A percentile compares a stretch with the other conserved stretches of the same genome.
phyloP scores from a whole-genome alignment of 2,329 filamentous ascomycete genomes.

The Aspergillus puulaauensis region DNA sequence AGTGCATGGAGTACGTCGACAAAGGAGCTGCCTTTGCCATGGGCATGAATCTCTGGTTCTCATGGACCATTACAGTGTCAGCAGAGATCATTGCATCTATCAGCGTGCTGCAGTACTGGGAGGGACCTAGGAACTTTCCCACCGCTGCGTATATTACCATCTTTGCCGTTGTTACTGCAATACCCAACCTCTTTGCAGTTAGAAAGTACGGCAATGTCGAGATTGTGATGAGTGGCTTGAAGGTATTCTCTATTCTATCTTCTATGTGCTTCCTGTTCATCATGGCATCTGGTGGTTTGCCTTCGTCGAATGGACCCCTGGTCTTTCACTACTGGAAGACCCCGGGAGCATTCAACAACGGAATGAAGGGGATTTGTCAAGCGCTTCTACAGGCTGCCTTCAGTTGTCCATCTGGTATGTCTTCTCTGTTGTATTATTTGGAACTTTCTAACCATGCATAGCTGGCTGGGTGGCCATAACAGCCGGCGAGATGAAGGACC shows the following conservation, averaged over 20 bases:
- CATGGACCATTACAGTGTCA: constrained; percentile 15
- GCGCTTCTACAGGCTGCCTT: constrained; percentile 36
- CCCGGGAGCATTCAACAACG: constrained; percentile 30
- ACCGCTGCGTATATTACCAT: constrained; percentile 35
- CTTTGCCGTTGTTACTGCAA: constrained; percentile 27
- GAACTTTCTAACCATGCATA: not conserved
- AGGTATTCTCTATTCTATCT: constrained; percentile 29
- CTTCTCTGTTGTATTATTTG: constrained; percentile 10
- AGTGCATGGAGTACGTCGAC: constrained; percentile 28
- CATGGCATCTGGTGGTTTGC: constrained; percentile 34
- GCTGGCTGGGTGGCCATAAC: constrained; percentile 25
- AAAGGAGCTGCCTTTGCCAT: constrained; percentile 34
- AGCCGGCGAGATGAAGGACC: constrained; percentile 32
- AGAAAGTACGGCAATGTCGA: constrained; percentile 27
- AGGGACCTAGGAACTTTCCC: constrained; percentile 23
- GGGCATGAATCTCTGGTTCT: constrained; percentile 37
- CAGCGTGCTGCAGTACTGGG: constrained; percentile 34
- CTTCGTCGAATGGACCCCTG: constrained; percentile 30
- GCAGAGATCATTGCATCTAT: constrained; percentile 36
- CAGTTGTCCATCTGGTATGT: constrained; percentile 30
- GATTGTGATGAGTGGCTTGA: constrained; percentile 27
- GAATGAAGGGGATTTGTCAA: constrained; percentile 35
- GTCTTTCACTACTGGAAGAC: constrained; percentile 32
- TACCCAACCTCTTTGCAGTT: constrained; percentile 28
- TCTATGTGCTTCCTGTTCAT: constrained; percentile 37